These are phyloP conservation scores for Hamigera avellanea DNA, from an alignment of 495 filamentous ascomycete genomes.

Conservation along the genomic window DNA sequence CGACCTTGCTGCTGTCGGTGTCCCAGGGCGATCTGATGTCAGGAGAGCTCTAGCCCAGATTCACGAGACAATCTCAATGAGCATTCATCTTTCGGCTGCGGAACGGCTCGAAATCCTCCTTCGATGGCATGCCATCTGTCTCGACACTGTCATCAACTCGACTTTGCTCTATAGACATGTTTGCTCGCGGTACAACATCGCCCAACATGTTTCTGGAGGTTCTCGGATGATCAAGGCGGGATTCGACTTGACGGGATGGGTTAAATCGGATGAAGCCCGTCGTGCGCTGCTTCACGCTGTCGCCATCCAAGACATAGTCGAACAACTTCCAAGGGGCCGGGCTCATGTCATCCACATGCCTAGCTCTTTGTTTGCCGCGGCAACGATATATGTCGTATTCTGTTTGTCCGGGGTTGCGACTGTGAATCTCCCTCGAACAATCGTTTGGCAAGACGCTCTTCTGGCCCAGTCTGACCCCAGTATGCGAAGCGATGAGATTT, in stretches of 20 bases:
- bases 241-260: conserved; percentile 31
- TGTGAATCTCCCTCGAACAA: conserved; percentile 24
- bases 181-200: conserved; percentile 29
- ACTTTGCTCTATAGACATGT: conserved; percentile 29
- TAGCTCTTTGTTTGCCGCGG: conserved; percentile 31
- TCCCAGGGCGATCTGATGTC: conserved; percentile 30
- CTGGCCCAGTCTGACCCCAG: conserved; percentile 25
- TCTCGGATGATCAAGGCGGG: conserved; percentile 11
- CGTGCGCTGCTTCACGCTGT: conserved; percentile 36
- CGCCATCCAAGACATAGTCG: conserved; percentile 39
- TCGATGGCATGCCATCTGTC: conserved; percentile 38
- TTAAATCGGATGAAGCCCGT: conserved; percentile 25
- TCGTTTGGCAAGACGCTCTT: conserved; percentile 34
- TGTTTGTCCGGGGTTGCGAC: conserved; percentile 25
- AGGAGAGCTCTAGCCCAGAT: conserved; percentile 30
- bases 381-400: conserved; percentile 32
- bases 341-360: conserved; percentile 38
- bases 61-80: conserved; percentile 28
- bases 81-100: conserved; percentile 22
- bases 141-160: conserved; percentile 34
- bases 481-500: conserved; percentile 14
- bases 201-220: conserved; percentile 26
- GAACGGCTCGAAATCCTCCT: conserved; percentile 33
- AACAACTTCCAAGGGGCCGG: conserved; percentile 33
- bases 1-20: conserved; percentile 25